Evolutionary conservation across 1,284 basidiomycete species (phyloP), one percentile per base, ranked within the genome.

Genomic region (Melampsora americana): DNA sequence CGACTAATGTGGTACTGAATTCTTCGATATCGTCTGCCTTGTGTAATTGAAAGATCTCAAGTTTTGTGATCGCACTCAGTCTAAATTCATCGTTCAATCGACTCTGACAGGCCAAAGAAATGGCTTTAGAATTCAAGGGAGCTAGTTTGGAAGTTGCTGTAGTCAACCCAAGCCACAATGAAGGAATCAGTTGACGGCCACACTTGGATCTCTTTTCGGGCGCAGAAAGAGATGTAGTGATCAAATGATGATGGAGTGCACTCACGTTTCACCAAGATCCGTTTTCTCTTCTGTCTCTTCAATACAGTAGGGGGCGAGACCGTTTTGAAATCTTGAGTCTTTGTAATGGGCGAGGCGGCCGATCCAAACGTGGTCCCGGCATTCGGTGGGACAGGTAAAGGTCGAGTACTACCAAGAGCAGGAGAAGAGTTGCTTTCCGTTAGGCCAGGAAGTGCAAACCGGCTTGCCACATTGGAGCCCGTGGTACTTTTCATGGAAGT

Each of bases 351-450:
- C 62, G 60, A 44, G 26, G 30, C 44, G 11, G 42, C 62, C 28
- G 46, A 42, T 60, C 28, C 23, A 28, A 12, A 16, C n/a, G 65
- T 28, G 32, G 59, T 28, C 14, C 53, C 56, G 53, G 14, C 23
- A 12, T 61, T 18, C 26, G 71, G 71, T n/a, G 71, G 71, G 50
- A 59, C 48, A 20, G 71, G 71, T 66, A 73, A 66, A 50, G 71
- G 71, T 12, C 71, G 69, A 72, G 28, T 72, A 39, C 48, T 60
- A 48, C 35, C n/a, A 11, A 39, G 35, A 18, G 53, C 56, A 2
- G 68, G 26, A 12, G 50, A 18, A n/a, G 50, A 56, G 20, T 56
- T n/a, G 50, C 26, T 30, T 61, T 53, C 64, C 1, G 71, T 48
- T 53, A 44, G 48, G 23, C 42, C 44, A 28, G 59, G 61, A 26